Evolutionary conservation across 140 eudicot species (phyloP).

Genomic region (Ambrosia hybrid): DNA sequence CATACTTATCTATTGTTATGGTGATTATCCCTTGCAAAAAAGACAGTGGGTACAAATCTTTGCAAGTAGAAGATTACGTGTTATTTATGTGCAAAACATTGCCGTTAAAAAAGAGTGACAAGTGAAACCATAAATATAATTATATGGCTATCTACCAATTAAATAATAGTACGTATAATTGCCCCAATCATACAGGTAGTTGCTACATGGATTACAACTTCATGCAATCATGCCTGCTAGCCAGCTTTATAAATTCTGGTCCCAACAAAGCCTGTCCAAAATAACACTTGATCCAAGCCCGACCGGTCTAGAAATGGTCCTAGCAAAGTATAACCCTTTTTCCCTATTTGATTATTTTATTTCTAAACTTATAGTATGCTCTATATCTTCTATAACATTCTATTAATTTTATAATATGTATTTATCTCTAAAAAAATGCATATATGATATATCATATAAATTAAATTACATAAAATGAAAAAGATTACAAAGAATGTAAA

Average conservation of each 20-base stretch:
- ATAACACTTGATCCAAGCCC: neutral
- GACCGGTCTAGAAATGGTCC: conserved; percentile 2
- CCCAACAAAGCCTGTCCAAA: neutral
- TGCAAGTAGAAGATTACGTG: no score
- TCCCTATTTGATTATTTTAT: neutral
- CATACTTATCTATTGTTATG: no score
- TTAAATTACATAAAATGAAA: no score
- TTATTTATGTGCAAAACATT: no score
- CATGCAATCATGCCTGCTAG: neutral
- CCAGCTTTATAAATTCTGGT: neutral
- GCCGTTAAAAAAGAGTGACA: no score
- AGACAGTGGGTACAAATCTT: no score
- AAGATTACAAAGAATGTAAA: neutral
- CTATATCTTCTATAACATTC: no score
- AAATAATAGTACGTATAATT: neutral
- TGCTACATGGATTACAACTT: conserved; percentile 5
- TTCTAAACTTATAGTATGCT: neutral
- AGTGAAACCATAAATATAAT: no score
- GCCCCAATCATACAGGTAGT: neutral
- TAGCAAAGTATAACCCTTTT: neutral
- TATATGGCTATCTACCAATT: no score
- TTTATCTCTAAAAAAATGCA: neutral
- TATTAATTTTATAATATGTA: no score
- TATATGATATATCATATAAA: no score
- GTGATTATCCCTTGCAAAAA: no score